phyloP scores from a whole-genome alignment of 208 protist genomes.

The Entamoeba dispar region DNA sequence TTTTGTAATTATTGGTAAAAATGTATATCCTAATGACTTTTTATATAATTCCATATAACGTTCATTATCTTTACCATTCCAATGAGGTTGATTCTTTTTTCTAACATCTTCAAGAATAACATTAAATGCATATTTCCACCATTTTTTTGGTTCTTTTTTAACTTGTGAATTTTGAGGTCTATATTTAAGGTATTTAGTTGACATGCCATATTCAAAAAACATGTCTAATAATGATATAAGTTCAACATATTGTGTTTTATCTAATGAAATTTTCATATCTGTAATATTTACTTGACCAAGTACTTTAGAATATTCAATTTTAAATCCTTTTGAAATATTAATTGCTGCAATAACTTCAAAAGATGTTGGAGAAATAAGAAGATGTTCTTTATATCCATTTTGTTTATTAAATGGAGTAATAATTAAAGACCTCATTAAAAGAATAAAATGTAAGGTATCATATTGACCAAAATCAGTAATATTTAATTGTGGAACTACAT shows the following conservation, averaged over 20 bases:
- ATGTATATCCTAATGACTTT: neutral
- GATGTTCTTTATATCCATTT: neutral
- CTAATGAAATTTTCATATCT: neutral
- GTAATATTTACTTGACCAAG: neutral
- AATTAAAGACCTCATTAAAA: neutral
- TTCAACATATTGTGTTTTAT: neutral
- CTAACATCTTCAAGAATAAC: neutral
- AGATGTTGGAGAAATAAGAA: neutral
- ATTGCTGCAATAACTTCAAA: neutral
- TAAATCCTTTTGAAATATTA: constrained; percentile 1
- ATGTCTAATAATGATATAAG: neutral
- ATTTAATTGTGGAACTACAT: neutral
- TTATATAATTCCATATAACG: neutral
- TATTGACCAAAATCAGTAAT: neutral
- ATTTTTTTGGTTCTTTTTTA: neutral
- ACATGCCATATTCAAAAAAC: neutral
- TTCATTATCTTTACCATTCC: neutral
- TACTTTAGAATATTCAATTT: neutral
- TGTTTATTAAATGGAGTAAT: neutral
- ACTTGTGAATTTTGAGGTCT: neutral
- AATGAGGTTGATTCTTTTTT: neutral
- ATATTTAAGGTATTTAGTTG: neutral
- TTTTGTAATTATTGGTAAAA: neutral
- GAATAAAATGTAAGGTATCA: neutral
- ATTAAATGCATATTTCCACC: neutral